Percentiles rank a stretch among this genome's conserved stretches.
These are phyloP conservation scores for Dunaliella primolecta DNA, from an alignment of 139 green algal species.

Conservation along the genomic window DNA sequence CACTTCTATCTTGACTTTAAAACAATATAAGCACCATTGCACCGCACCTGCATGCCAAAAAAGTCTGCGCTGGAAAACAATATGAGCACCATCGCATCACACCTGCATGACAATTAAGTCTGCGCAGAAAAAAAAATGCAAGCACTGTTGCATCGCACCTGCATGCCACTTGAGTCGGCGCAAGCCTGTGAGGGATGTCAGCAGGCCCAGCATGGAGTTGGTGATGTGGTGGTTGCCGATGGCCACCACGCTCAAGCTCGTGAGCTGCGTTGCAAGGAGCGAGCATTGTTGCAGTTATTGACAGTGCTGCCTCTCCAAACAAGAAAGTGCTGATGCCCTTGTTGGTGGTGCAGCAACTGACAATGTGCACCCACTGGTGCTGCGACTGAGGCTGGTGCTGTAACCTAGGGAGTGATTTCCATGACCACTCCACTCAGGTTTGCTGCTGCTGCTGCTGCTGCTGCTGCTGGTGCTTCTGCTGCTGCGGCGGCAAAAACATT, in stretches of 20 bases:
- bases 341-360: too few species aligned
- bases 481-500: too few species aligned
- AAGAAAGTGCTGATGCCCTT: too few species aligned
- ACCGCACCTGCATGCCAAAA: background rate
- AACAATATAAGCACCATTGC: background rate
- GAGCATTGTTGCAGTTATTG: too few species aligned
- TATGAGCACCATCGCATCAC: background rate
- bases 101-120: background rate
- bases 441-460: too few species aligned
- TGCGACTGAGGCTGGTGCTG: too few species aligned
- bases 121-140: background rate
- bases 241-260: background rate
- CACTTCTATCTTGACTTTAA: background rate
- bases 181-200: conserved; percentile 6
- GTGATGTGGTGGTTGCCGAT: conserved; percentile 7
- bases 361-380: too few species aligned
- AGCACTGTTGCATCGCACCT: background rate
- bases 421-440: too few species aligned
- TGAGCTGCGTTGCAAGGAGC: conserved; percentile 17
- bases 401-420: too few species aligned
- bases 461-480: too few species aligned
- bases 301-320: too few species aligned
- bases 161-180: conserved; percentile 1
- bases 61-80: conserved; percentile 3
- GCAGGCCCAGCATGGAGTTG: background rate